Conservation (phyloP, 306 rosid species). For the Sicyos baderoa region DNA sequence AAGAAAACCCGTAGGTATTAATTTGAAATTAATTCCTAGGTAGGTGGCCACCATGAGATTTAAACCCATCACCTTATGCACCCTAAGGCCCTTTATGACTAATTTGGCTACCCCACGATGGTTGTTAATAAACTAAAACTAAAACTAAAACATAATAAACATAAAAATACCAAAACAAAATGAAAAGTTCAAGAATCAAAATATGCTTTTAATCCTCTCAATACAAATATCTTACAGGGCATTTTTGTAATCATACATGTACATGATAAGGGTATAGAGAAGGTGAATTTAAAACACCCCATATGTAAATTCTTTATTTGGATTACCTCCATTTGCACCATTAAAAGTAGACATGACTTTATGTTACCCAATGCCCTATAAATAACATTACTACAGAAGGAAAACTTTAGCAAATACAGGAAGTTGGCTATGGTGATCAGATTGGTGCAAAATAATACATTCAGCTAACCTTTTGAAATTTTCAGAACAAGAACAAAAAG, state of each 20-base stretch:
- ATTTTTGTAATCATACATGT: not conserved
- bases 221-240: not conserved
- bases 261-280: slow-evolving; percentile 7
- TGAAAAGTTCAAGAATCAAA: not conserved
- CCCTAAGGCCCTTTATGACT: too few relatives aligned
- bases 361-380: slow-evolving; percentile 3
- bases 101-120: too few relatives aligned
- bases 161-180: not conserved
- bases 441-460: not conserved
- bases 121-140: not conserved
- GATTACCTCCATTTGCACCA: slow-evolving; percentile 14
- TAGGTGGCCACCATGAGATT: too few relatives aligned
- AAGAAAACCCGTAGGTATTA: too few relatives aligned
- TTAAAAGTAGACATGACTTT: not conserved
- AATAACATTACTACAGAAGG: slow-evolving; percentile 5
- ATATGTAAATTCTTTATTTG: slow-evolving; percentile 5
- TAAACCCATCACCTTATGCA: too few relatives aligned
- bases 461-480: not conserved
- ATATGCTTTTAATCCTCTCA: not conserved
- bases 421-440: slow-evolving; percentile 6
- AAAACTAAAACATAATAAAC: too few relatives aligned
- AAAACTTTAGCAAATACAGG: not conserved
- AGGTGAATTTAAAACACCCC: slow-evolving; percentile 14
- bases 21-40: too few relatives aligned
- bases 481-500: not conserved